Evolutionary conservation across 768 basidiomycete species (phyloP).

Genomic region (Butyriboletus loyo): DNA sequence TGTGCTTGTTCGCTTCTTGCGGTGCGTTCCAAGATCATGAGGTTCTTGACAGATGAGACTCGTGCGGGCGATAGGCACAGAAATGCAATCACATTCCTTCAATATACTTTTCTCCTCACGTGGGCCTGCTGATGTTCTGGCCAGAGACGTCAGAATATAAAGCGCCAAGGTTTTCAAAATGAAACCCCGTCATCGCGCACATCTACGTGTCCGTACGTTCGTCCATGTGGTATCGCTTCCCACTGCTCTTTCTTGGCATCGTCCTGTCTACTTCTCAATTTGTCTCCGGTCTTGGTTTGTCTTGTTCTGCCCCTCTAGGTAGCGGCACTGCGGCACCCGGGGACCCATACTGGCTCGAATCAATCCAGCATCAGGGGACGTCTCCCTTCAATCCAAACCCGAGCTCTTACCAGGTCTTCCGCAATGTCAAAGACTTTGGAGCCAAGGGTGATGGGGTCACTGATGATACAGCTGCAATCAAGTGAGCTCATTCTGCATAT

Average conservation of each 20-base stretch:
- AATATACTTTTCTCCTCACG: background rate
- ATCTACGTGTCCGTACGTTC: background rate
- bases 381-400: conserved; percentile 58
- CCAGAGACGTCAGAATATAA: background rate
- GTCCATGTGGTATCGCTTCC: background rate
- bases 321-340: conserved; percentile 44
- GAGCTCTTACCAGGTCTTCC: conserved; percentile 58
- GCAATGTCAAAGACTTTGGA: conserved; percentile 68
- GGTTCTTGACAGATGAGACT: background rate
- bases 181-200: background rate
- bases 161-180: background rate
- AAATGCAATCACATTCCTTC: background rate
- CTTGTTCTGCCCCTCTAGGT: conserved; percentile 26
- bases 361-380: conserved; percentile 63
- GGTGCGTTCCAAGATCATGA: background rate
- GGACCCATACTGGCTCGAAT: conserved; percentile 67
- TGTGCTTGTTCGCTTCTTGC: background rate
- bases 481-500: conserved; percentile 36
- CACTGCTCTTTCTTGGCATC: conserved; percentile 1
- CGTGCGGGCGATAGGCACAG: background rate
- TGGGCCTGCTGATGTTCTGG: background rate
- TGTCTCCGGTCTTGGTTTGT: conserved; percentile 32
- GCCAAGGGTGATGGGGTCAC: conserved; percentile 66
- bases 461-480: conserved; percentile 73
- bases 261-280: background rate